Evolutionary conservation across 345 rosid species (phyloP), one percentile per base, ranked within the genome.

Genomic region (Acer campestre): DNA sequence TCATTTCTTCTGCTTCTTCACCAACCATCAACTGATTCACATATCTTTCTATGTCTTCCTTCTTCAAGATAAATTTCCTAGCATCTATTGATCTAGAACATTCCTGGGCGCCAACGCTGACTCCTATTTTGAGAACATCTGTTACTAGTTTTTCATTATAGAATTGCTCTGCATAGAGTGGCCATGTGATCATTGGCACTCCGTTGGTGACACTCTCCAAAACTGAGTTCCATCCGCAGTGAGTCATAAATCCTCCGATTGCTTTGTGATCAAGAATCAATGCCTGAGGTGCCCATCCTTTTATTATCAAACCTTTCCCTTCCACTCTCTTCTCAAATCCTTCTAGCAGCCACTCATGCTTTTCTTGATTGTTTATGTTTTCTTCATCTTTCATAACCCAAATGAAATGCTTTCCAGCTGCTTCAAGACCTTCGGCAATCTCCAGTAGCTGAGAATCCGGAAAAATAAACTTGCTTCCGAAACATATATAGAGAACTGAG

Each of bases 191-290:
- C 87, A 89, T 79, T 1, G 86, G 90, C 49, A 86, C 71, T 27
- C 91, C 88, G 7, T 84, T 82, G 51, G 81, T 56, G 0, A 83
- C 71, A n/a, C 82, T 85, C 67, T 88, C 91, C 2, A 86, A 61
- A 48, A 79, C 20, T 0, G 90, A 89, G 79, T 85, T 89, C 92
- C 89, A 89, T 59, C 92, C 90, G 18, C 90, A 89, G 14, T 87
- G 90, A 3, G 90, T 89, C 80, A 89, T 68, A 4, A 84, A 87
- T 44, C 83, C 87, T 31, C 88, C 87, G 1, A 74, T 55, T 2
- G 89, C 86, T 78, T 82, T 78, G 42, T 87, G 84, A 6, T 87
- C 90, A 38, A 89, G 88, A 35, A 89, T 85, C 65, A 77, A 11
- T n/a, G 84, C 75, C n/a, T 89, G 90, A 8, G 89, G 86, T 0